These are phyloP conservation scores for Solanum lycopersicoides DNA, from an alignment of 257 asterid species.

Conservation along the genomic window DNA sequence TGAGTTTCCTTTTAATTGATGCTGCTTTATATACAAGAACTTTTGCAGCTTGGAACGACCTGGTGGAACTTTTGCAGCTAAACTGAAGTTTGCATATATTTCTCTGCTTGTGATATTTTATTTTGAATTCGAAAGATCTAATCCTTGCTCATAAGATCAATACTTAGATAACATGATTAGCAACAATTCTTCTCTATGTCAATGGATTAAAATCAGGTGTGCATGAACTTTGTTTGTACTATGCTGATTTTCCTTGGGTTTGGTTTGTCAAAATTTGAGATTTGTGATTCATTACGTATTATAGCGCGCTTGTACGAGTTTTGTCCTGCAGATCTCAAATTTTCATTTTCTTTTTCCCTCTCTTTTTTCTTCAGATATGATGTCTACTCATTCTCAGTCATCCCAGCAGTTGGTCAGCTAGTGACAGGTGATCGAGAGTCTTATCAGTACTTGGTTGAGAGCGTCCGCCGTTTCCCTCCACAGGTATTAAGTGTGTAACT, in stretches of 20 bases:
- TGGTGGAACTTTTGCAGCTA: background rate
- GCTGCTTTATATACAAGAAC: background rate
- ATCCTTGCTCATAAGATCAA: background rate
- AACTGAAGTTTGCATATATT: background rate
- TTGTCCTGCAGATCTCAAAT: background rate
- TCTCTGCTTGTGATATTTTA: background rate
- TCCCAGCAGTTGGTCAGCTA: conserved; percentile 72
- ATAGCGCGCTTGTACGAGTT: background rate
- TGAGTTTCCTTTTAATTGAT: background rate
- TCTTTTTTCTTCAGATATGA: conserved; percentile 57
- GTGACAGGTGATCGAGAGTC: conserved; percentile 89
- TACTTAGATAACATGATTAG: background rate
- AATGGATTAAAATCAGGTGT: background rate
- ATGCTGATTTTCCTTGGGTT: background rate
- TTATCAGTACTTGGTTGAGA: conserved; percentile 82
- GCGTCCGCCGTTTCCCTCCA: conserved; percentile 74
- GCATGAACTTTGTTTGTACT: background rate
- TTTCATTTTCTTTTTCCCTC: background rate
- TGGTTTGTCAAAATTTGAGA: background rate
- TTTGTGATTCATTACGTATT: background rate
- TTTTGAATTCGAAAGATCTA: background rate
- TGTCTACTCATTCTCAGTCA: conserved; percentile 76
- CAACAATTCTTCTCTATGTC: background rate
- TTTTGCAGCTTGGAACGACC: background rate
- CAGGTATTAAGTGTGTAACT: conserved; percentile 38